A percentile compares a stretch with the other conserved stretches of the same genome.
These are phyloP conservation scores for Xylaria sp. DNA, from an alignment of 2,329 filamentous ascomycete genomes.

Conservation along the genomic window DNA sequence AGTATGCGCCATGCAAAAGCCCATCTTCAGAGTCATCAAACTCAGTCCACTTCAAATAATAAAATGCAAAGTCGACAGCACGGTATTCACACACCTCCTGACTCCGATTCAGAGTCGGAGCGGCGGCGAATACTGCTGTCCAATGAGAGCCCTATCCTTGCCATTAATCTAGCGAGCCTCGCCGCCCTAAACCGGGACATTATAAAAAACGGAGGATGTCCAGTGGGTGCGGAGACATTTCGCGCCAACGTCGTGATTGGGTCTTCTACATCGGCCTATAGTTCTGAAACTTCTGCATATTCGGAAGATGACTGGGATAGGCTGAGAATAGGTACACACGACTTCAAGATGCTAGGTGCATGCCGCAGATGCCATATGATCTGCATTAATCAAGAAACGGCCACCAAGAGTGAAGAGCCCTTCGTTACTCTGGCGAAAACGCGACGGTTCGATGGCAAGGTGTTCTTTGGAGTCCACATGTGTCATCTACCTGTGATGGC, in stretches of 20 bases:
- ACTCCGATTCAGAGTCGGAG: conserved; percentile 64
- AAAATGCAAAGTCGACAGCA: conserved; percentile 66
- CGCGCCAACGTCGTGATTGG: conserved; percentile 87
- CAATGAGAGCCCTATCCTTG: conserved; percentile 93
- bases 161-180: conserved; percentile 83
- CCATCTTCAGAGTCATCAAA: conserved; percentile 71
- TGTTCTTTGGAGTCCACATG: conserved; percentile 90
- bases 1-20: conserved; percentile 77
- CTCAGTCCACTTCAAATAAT: conserved; percentile 36
- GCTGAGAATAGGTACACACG: conserved; percentile 72
- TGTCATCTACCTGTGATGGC: conserved; percentile 54
- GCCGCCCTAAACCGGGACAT: conserved; percentile 81
- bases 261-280: conserved; percentile 33
- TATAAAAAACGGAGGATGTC: conserved; percentile 67
- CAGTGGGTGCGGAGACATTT: conserved; percentile 79
- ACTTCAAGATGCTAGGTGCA: conserved; percentile 79
- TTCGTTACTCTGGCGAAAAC: conserved; percentile 91
- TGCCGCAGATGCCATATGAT: conserved; percentile 97
- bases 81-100: conserved; percentile 64
- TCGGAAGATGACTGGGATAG: conserved; percentile 82
- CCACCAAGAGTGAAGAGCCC: conserved; percentile 81
- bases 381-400: conserved; percentile 88
- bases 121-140: conserved; percentile 77
- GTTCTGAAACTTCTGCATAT: conserved; percentile 66
- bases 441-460: conserved; percentile 82